Percentiles rank a stretch among this genome's conserved stretches.
phyloP scores from a whole-genome alignment of 257 asterid species.

The Solanum sejunctum region DNA sequence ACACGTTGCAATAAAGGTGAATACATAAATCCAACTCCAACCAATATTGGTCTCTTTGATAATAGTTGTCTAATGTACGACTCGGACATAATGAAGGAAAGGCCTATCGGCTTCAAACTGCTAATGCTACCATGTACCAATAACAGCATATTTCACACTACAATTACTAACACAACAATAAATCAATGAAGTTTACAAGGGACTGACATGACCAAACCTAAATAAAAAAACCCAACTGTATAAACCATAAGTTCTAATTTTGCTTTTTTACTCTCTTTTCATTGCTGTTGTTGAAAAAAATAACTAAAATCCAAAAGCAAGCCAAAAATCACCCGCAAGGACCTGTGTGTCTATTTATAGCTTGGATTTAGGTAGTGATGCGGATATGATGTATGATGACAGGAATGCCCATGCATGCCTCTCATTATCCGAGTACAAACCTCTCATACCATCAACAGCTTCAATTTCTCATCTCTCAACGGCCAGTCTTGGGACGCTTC shows the following conservation, averaged over 20 bases:
- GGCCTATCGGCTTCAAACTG: neutral
- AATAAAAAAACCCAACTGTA: constrained; percentile 12
- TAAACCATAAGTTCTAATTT: neutral
- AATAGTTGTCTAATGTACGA: neutral
- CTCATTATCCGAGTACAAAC: constrained; percentile 2
- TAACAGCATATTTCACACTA: constrained; percentile 31
- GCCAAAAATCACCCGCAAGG: constrained; percentile 17
- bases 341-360: constrained; percentile 8
- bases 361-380: constrained; percentile 5
- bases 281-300: constrained; percentile 15
- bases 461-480: constrained; percentile 13
- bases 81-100: neutral
- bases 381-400: neutral
- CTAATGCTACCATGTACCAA: constrained; percentile 2
- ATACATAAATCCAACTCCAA: neutral
- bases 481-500: constrained; percentile 98
- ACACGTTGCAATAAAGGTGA: neutral
- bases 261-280: neutral
- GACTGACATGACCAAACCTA: constrained; percentile 18
- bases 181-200: constrained; percentile 26
- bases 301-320: constrained; percentile 14
- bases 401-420: constrained; percentile 4
- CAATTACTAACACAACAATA: constrained; percentile 50
- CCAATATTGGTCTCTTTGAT: neutral
- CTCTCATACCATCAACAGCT: neutral